Percentiles rank a stretch among this genome's conserved stretches.
These are phyloP conservation scores for Agaricus blazei DNA, from an alignment of 768 basidiomycete genomes.

Conservation along the genomic window DNA sequence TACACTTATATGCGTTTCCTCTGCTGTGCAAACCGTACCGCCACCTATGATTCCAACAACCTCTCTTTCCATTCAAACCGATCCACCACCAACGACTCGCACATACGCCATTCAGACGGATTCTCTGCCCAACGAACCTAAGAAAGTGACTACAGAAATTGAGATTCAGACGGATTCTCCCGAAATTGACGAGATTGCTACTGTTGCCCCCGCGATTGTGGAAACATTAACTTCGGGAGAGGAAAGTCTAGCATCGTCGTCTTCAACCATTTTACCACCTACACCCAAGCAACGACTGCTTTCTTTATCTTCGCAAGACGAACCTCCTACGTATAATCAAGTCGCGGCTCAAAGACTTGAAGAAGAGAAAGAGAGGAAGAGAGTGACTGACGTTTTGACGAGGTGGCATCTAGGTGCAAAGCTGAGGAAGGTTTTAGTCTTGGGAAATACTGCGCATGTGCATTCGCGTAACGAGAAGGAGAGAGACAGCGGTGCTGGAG, in stretches of 20 bases:
- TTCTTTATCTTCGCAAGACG: constrained; percentile 24
- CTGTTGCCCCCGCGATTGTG: constrained; percentile 28
- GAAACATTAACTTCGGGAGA: constrained; percentile 41
- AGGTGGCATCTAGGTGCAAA: constrained; percentile 68
- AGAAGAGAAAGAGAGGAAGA: constrained; percentile 43
- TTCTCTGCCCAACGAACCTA: constrained; percentile 24
- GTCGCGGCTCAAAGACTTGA: constrained; percentile 45
- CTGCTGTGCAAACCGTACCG: constrained; percentile 58
- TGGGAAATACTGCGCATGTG: neutral
- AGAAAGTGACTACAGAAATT: constrained; percentile 39
- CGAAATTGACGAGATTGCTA: constrained; percentile 22
- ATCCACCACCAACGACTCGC: constrained; percentile 25
- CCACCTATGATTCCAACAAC: constrained; percentile 41
- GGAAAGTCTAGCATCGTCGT: constrained; percentile 66
- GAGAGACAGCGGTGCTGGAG: neutral
- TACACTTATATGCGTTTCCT: constrained; percentile 40
- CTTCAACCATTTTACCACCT: constrained; percentile 66
- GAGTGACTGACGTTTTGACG: constrained; percentile 54
- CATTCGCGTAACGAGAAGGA: neutral
- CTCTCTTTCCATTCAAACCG: constrained; percentile 56
- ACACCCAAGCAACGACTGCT: constrained; percentile 49
- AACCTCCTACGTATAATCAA: constrained; percentile 70
- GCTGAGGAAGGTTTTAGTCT: constrained; percentile 17
- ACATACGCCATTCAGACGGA: constrained; percentile 28
- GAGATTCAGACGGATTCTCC: constrained; percentile 60